Evolutionary conservation across 2,329 filamentous ascomycete species (phyloP).

Genomic region (Fusarium sp.): DNA sequence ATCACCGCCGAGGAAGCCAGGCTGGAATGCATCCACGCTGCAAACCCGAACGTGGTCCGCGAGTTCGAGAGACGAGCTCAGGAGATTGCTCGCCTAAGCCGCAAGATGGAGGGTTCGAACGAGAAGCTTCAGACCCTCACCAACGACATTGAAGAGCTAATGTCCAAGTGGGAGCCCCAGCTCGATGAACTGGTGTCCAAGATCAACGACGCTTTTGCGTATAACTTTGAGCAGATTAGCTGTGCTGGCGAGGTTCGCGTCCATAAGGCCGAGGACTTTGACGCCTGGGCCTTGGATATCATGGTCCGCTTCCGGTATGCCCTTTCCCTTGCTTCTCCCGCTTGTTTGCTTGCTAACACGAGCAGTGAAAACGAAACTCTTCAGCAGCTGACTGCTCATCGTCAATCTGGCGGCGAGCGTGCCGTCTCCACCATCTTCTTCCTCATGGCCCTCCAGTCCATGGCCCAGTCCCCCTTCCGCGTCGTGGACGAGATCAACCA

Average conservation of each 20-base stretch:
- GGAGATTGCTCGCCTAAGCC: constrained; percentile 77
- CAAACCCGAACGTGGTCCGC: constrained; percentile 81
- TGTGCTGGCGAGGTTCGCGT: constrained; percentile 93
- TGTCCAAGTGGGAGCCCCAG: constrained; percentile 84
- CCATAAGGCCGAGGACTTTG: constrained; percentile 93
- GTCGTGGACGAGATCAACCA: constrained; percentile 99
- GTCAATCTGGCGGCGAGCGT: constrained; percentile 96
- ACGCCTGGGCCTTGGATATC: constrained; percentile 94
- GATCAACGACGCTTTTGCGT: constrained; percentile 92
- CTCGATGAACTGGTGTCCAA: constrained; percentile 83
- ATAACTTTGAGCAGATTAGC: constrained; percentile 94
- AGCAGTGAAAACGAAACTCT: constrained; percentile 84
- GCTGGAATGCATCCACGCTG: constrained; percentile 85
- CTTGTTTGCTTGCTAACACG: constrained; percentile 19
- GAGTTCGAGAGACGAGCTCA: constrained; percentile 82
- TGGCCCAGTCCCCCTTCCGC: constrained; percentile 95
- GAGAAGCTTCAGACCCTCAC: constrained; percentile 70
- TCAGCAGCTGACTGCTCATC: constrained; percentile 89
- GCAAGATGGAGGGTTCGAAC: constrained; percentile 69
- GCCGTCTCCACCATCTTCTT: constrained; percentile 99
- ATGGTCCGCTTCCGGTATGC: constrained; percentile 92
- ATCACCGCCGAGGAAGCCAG: constrained; percentile 82
- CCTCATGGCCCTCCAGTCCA: constrained; percentile 95
- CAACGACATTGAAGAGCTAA: constrained; percentile 75
- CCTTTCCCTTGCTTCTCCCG: not conserved